Percentiles rank a stretch among this genome's conserved stretches.
phyloP scores from a whole-genome alignment of 148 eudicot species.

The Polygonum aviculare region DNA sequence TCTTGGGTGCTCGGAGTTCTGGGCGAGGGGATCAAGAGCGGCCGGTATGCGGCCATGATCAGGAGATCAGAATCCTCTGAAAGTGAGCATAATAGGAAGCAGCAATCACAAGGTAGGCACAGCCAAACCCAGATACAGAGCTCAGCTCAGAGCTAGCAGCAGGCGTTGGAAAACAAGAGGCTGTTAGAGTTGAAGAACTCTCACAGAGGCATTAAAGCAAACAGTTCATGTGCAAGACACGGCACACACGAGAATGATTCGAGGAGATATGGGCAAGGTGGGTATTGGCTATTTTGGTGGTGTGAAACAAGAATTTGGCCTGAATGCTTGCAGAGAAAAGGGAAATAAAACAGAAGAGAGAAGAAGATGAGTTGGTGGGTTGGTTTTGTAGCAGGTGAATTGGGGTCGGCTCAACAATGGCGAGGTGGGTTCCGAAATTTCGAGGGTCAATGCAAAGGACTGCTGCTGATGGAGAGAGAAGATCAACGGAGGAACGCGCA shows the following conservation, averaged over 20 bases:
- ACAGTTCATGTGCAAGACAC: not conserved
- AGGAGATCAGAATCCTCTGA: conserved; percentile 28
- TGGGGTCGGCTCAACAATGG: not conserved
- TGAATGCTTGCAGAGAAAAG: not conserved
- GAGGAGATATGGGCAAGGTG: not conserved
- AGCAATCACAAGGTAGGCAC: not conserved
- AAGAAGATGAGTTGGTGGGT: not conserved
- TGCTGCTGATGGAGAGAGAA: not conserved
- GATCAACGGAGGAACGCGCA: not conserved
- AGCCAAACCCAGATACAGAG: not conserved
- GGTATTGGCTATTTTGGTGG: not conserved
- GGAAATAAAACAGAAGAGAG: not conserved
- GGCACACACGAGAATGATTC: not conserved
- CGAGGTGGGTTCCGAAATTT: not conserved
- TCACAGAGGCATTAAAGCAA: not conserved
- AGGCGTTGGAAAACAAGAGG: not conserved
- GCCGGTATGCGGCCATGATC: conserved; percentile 44
- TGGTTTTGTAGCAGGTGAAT: conserved; percentile 4
- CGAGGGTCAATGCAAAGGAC: not conserved
- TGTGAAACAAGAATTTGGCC: not conserved
- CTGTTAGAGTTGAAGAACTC: not conserved
- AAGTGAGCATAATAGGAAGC: not conserved
- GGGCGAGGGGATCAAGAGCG: conserved; percentile 50
- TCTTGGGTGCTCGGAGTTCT: conserved; percentile 30
- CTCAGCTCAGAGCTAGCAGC: not conserved